These are phyloP conservation scores for Pisolithus orientalis DNA, from an alignment of 768 basidiomycete genomes.

Conservation along the genomic window DNA sequence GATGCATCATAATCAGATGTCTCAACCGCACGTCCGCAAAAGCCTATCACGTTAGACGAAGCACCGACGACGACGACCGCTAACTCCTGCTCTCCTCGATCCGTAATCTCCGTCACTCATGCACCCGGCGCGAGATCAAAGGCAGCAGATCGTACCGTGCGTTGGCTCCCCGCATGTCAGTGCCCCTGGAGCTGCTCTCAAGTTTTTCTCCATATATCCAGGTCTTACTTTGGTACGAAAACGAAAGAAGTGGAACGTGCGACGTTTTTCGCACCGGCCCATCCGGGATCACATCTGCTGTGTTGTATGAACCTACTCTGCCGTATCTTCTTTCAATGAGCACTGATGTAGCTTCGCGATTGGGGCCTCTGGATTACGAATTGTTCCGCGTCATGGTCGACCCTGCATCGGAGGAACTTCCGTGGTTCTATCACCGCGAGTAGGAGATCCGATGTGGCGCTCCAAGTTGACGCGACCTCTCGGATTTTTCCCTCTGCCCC, in stretches of 20 bases:
- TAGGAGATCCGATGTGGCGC: conserved; percentile 11
- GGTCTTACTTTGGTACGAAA: background rate
- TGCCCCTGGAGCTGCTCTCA: background rate
- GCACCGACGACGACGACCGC: conserved; percentile 12
- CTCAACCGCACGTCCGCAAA: conserved; percentile 23
- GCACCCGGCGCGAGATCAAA: conserved; percentile 12
- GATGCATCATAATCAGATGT: conserved; percentile 12
- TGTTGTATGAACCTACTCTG: conserved; percentile 3
- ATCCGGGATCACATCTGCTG: conserved; percentile 5
- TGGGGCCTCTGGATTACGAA: conserved; percentile 9
- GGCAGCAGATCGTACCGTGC: conserved; percentile 8
- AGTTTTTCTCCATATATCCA: conserved; percentile 8
- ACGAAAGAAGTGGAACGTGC: background rate
- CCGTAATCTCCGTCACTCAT: conserved; percentile 30
- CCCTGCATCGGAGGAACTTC: conserved; percentile 15
- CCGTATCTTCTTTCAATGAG: background rate
- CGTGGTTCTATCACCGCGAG: conserved; percentile 22
- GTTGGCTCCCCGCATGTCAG: conserved; percentile 1
- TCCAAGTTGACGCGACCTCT: conserved; percentile 3
- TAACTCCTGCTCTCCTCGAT: conserved; percentile 22
- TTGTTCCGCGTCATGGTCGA: conserved; percentile 13
- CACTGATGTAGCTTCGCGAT: conserved; percentile 1
- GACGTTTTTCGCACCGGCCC: conserved; percentile 1
- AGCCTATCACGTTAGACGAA: conserved; percentile 28
- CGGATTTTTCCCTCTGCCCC: conserved; percentile 18